Evolutionary conservation across 1,139 yeast species (phyloP), one percentile per base, ranked within the genome.

Genomic region (Suhomyces anneliseae): DNA sequence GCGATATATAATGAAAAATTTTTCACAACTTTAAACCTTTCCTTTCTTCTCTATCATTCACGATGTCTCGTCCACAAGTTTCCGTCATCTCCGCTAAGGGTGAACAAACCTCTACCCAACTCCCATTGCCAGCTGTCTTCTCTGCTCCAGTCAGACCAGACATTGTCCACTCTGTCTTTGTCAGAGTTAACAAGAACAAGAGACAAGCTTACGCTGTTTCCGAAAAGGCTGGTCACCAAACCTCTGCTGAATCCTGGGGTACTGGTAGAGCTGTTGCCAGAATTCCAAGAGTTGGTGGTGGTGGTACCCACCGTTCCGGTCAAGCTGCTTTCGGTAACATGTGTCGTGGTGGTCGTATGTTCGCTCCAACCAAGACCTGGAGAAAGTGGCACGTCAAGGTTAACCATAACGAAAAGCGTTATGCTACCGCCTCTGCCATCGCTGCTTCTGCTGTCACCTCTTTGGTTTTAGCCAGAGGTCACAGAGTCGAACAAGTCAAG

Each of bases 341-440:
- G 99, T 93, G 99, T 87, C 93, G 99, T 83, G 97, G 98, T 79
- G 99, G 99, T 83, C 96, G 99, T 83, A 93, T 93, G 98, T 93
- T 93, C 73, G 97, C 99, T 78, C 99, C 99, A 78, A 93, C 99
- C 80, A 93, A 95, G 87, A 90, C 96, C 79, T 93, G 99, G 99
- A 90, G 99, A 88, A 90, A 87, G 82, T 93, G 99, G 99, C 95
- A 95, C 90, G 95, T 93, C 75, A 93, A 90, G 87, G 97, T 93
- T 69, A 93, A 93, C 97, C 97, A 90, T 81, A 93, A 92, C 90
- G 97, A 93, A 83, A 93, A 92, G 87, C 93, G 98, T 82, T 93
- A 92, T 79, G 99, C 99, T 64, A 92, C 98, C 66, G 98, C 97
- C 70, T 93, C 99, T 62, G 99, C 99, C 69, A 89, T 93, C 70